Base-by-base conservation (phyloP, 495 filamentous ascomycete species). In the Tricharina praecox region DNA sequence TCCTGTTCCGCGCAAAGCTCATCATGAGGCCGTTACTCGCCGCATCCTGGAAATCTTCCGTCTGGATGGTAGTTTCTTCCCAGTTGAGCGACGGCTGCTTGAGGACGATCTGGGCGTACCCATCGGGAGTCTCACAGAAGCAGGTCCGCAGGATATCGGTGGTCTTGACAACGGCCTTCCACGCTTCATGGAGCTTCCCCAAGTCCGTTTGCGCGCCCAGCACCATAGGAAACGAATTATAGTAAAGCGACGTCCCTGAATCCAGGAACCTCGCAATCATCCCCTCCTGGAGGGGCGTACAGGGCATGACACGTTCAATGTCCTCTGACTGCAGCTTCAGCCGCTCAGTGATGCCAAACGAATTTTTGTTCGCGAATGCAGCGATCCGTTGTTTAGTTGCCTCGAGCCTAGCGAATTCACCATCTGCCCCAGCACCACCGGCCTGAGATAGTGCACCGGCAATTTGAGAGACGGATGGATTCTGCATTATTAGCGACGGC, bases 261-360 rank as follows among this genome's bases (percentile, higher is more conserved):
- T 69, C 64, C 4, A 75, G 61, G n/a, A 78, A 78, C 36, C 75
- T 69, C 16, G 77, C 73, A 37, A 90, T 76, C 65, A 92, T 85
- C 9, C 82, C 84, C 53, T 84, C 72, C 54, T 93, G 84, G 1
- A 90, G 64, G 0, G 83, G 70, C 0, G 84, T 85, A 53, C 83
- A 87, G 8, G 81, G 85, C 1, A 74, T 70, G 46, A 92, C 75
- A 24, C 69, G 68, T 53, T 85, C 74, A 8, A 92, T 69, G n/a
- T 74, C 64, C 16, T 64, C 51, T 3, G 55, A 50, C 1, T 52
- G 30, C 4, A 74, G 43, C 1, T 59, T 60, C 0, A 85, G 63
- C 2, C 62, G 62, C 20, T 65, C 63, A 20, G 69, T 69, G 16
- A 73, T 63, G 4, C 53, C 54, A 44, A 66, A 62, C 1, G 67